phyloP scores from a whole-genome alignment of 805 yeast species.

The Saturnispora silvae region DNA sequence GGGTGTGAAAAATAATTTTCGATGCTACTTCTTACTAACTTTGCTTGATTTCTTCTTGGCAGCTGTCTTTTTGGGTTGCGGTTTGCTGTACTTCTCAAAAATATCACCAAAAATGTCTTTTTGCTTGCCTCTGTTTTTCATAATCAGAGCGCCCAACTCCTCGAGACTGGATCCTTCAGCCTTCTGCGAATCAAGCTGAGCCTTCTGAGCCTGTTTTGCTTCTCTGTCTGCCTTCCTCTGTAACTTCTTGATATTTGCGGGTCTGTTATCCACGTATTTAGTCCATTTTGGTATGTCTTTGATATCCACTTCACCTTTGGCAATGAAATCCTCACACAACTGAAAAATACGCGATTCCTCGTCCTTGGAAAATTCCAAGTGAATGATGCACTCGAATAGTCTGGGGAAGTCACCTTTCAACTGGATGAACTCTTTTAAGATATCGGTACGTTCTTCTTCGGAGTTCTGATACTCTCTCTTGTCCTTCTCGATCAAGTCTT shows the following conservation, averaged over 20 bases:
- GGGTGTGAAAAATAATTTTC: no score
- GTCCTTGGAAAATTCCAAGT: constrained; percentile 47
- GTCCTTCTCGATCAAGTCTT: constrained; percentile 64
- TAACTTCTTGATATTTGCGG: constrained; percentile 37
- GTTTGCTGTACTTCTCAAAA: constrained; percentile 2
- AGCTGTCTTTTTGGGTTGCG: background rate
- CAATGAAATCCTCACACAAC: constrained; percentile 38
- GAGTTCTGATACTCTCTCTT: constrained; percentile 50
- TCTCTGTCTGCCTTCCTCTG: constrained; percentile 47
- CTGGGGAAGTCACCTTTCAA: constrained; percentile 52
- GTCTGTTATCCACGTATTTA: constrained; percentile 39
- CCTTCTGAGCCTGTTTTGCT: constrained; percentile 42
- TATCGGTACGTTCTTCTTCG: constrained; percentile 50
- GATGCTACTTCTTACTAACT: constrained; percentile 1
- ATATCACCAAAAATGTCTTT: constrained; percentile 5
- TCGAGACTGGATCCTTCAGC: constrained; percentile 1
- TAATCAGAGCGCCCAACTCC: constrained; percentile 7
- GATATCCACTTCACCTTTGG: constrained; percentile 22
- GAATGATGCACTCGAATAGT: constrained; percentile 69
- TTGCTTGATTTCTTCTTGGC: background rate
- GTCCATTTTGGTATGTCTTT: constrained; percentile 26
- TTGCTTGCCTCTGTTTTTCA: constrained; percentile 5
- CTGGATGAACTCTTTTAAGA: constrained; percentile 45
- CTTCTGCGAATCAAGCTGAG: background rate
- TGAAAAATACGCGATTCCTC: constrained; percentile 55